A percentile compares a stretch with the other conserved stretches of the same genome.
Evolutionary conservation across 495 filamentous ascomycete species (phyloP).

Genomic region (Lasiosphaeriaceae sp.): DNA sequence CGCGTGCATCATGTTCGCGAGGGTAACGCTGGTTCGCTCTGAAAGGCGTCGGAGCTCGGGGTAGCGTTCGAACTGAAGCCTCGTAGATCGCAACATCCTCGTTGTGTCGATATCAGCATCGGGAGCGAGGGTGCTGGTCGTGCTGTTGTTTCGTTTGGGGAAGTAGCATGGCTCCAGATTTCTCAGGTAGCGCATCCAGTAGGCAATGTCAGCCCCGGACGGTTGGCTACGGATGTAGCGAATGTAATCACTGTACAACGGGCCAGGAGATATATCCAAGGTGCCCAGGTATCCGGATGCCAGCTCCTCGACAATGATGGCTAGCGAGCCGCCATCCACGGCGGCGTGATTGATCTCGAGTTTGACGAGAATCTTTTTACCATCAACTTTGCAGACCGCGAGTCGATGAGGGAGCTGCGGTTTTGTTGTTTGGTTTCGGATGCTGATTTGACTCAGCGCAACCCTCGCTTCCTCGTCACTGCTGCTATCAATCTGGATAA

Average conservation of each 20-base stretch:
- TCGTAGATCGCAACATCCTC: neutral
- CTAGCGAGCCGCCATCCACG: constrained; percentile 31
- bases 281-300: constrained; percentile 41
- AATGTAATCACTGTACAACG: constrained; percentile 55
- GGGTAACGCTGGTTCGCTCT: constrained; percentile 16
- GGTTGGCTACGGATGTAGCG: constrained; percentile 38
- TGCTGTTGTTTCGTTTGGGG: constrained; percentile 26
- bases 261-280: constrained; percentile 27
- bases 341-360: constrained; percentile 25
- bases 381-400: constrained; percentile 15
- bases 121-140: too few species aligned
- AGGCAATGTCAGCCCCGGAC: constrained; percentile 39
- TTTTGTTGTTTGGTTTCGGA: neutral
- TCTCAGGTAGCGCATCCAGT: constrained; percentile 51
- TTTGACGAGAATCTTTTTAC: constrained; percentile 15
- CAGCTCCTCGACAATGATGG: constrained; percentile 29
- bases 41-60: constrained; percentile 19
- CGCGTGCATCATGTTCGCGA: constrained; percentile 33
- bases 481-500: constrained; percentile 7
- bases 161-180: constrained; percentile 51
- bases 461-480: constrained; percentile 9
- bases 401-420: constrained; percentile 24
- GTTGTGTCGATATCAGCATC: neutral
- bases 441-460: constrained; percentile 4
- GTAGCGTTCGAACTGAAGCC: constrained; percentile 18